Percentiles rank a stretch among this genome's conserved stretches.
Evolutionary conservation across 2,329 filamentous ascomycete species (phyloP).

Genomic region (Ascosphaera pollenicola): DNA sequence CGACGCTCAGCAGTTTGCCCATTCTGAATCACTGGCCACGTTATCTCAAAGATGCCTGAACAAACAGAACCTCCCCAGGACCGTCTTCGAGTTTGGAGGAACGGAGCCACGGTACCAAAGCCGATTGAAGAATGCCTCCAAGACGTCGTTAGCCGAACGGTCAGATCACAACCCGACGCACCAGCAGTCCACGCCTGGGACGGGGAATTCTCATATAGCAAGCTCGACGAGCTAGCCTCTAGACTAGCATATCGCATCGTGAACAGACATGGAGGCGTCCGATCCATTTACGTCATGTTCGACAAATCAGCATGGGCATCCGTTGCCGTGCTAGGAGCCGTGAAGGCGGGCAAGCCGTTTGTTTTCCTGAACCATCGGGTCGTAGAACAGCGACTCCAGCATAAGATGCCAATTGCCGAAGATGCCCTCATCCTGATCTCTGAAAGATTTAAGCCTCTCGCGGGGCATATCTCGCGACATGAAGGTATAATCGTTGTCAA

Average conservation of each 20-base stretch:
- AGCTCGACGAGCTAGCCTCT: conserved; percentile 7
- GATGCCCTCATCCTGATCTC: neutral
- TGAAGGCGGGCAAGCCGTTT: conserved; percentile 6
- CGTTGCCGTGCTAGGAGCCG: conserved; percentile 5
- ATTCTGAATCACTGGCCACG: no score
- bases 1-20: no score
- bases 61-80: neutral
- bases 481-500: neutral
- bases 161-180: conserved; percentile 4
- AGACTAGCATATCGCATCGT: conserved; percentile 3
- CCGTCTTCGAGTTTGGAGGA: conserved; percentile 1
- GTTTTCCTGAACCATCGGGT: conserved; percentile 3
- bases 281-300: conserved; percentile 2
- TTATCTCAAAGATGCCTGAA: neutral
- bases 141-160: conserved; percentile 6
- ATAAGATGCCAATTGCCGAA: neutral
- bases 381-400: neutral
- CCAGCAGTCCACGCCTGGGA: conserved; percentile 9
- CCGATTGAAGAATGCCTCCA: conserved; percentile 6
- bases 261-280: neutral
- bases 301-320: conserved; percentile 5
- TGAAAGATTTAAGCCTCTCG: neutral
- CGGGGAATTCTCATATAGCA: conserved; percentile 6
- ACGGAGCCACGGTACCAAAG: conserved; percentile 1
- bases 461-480: neutral